A percentile compares a stretch with the other conserved stretches of the same genome.
phyloP scores from a whole-genome alignment of 2,329 filamentous ascomycete species.

The Claviceps digitariae region DNA sequence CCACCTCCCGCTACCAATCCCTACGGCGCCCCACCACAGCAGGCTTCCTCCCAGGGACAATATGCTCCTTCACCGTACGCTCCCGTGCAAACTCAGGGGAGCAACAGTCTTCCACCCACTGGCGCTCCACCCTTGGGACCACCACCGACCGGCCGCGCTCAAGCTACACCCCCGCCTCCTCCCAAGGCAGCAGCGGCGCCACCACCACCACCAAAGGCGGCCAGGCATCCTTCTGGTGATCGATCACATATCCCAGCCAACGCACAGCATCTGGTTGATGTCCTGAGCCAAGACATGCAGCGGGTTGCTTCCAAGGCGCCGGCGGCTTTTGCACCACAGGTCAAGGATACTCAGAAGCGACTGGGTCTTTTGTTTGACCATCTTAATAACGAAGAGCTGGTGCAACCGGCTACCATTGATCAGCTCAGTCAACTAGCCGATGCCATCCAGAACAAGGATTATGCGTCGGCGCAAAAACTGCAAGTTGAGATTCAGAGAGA shows the following conservation, averaged over 20 bases:
- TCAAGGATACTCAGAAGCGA: conserved; percentile 87
- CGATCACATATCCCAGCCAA: conserved; percentile 72
- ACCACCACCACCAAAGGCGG: conserved; percentile 38
- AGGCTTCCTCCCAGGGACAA: conserved; percentile 24
- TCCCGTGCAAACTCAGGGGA: conserved; percentile 29
- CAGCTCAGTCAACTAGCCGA: conserved; percentile 51
- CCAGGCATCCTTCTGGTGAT: conserved; percentile 70
- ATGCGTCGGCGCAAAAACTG: conserved; percentile 50
- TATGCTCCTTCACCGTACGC: conserved; percentile 20
- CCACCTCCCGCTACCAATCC: conserved; percentile 30
- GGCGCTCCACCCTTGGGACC: conserved; percentile 25
- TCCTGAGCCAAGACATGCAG: conserved; percentile 73
- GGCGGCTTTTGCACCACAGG: conserved; percentile 72
- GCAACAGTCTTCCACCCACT: conserved; percentile 15
- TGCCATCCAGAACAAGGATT: conserved; percentile 56
- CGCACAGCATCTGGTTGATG: conserved; percentile 67
- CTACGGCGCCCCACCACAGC: conserved; percentile 32
- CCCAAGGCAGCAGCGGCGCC: conserved; percentile 35
- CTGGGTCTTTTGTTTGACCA: conserved; percentile 92
- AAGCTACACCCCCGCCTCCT: conserved; percentile 31
- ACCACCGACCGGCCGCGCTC: conserved; percentile 20
- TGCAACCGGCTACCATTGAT: conserved; percentile 65
- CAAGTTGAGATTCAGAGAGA: conserved; percentile 66
- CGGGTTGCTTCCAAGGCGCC: conserved; percentile 79
- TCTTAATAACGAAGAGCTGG: conserved; percentile 85